These are phyloP conservation scores for Coemansia sp. DNA, from an alignment of 192 early-diverging fungal genomes.

Conservation along the genomic window DNA sequence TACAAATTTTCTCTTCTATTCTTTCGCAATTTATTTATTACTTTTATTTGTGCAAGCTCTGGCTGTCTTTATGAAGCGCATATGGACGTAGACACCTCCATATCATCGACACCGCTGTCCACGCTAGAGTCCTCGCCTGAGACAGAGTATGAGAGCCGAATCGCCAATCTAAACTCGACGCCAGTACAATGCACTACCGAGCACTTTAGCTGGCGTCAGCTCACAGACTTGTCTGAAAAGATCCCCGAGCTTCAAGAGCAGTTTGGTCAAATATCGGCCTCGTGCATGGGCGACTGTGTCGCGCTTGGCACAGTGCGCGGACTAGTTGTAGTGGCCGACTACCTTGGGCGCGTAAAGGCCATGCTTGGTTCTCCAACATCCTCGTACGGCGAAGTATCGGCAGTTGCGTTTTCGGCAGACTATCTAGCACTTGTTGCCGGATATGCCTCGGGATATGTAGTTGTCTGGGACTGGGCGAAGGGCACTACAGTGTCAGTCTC, in stretches of 20 bases:
- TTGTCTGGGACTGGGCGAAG: slow-evolving; percentile 54
- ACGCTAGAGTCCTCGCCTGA: slow-evolving; percentile 40
- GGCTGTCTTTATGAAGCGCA: neutral
- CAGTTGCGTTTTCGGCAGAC: slow-evolving; percentile 48
- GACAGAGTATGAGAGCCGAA: slow-evolving; percentile 52
- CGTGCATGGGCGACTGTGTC: slow-evolving; percentile 44
- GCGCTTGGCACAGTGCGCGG: slow-evolving; percentile 46
- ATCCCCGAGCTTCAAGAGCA: slow-evolving; percentile 32
- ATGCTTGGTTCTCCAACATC: slow-evolving; percentile 15
- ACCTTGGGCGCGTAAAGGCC: slow-evolving; percentile 42
- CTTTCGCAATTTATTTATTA: neutral
- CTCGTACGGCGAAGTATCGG: slow-evolving; percentile 41
- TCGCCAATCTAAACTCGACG: slow-evolving; percentile 44
- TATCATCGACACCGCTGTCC: slow-evolving; percentile 34
- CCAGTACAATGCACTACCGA: slow-evolving; percentile 42
- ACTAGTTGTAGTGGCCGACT: slow-evolving; percentile 36
- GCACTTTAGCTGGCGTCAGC: slow-evolving; percentile 52
- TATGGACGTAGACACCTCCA: slow-evolving; percentile 29
- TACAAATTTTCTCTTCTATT: neutral
- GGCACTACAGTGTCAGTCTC: slow-evolving; percentile 37
- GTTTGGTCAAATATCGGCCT: slow-evolving; percentile 37
- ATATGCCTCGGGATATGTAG: slow-evolving; percentile 41
- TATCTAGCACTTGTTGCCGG: slow-evolving; percentile 36
- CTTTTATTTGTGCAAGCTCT: neutral
- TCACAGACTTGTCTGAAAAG: slow-evolving; percentile 38